Evolutionary conservation across 441 rosid genomes (phyloP), one percentile per base, ranked within the genome.

Genomic region (Geranium incanum): DNA sequence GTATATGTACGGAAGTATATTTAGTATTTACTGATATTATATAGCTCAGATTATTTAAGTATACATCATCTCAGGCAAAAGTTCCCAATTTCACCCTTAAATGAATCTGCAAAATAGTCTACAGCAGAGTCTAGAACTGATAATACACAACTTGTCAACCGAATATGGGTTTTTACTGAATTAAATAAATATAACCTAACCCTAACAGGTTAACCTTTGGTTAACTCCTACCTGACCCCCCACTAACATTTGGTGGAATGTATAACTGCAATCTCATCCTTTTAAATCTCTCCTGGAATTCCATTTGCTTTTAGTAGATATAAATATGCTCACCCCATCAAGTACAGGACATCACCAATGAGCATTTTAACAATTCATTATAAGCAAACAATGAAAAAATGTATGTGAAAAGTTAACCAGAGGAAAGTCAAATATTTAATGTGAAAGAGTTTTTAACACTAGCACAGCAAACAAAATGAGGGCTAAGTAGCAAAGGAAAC

Each of bases 281-380:
- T 59, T 28, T 59, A 59, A 59, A 59, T 59, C 64, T 59, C 28
- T 59, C 64, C 33, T 59, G 64, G 7, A 59, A 59, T 59, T 59
- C 64, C 33, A 59, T 59, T 59, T 19, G 64, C 1, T 2, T 59
- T 15, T 19, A 13, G 23, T 15, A 5, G 18, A 15, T 15, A 13
- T 45, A 8, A 12, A 15, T 59, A 18, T 6, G 64, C 19, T 18
- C 7, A 59, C 23, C 12, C 7, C 9, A 11, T 59, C 64, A 5
- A 7, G 33, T 59, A 59, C 19, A 11, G 16, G 16, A 50, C 57
- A 50, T 50, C 57, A 50, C 16, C 57, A 50, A 50, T 28, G 64
- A 59, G 6, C 64, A 6, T 59, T 59, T 59, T 16, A 19, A 16
- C 64, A 16, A 59, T 28, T 59, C 64, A 59, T 18, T 59, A 59